Evolutionary conservation across 2,329 filamentous ascomycete species (phyloP).

Genomic region (Fusarium coffeatum): DNA sequence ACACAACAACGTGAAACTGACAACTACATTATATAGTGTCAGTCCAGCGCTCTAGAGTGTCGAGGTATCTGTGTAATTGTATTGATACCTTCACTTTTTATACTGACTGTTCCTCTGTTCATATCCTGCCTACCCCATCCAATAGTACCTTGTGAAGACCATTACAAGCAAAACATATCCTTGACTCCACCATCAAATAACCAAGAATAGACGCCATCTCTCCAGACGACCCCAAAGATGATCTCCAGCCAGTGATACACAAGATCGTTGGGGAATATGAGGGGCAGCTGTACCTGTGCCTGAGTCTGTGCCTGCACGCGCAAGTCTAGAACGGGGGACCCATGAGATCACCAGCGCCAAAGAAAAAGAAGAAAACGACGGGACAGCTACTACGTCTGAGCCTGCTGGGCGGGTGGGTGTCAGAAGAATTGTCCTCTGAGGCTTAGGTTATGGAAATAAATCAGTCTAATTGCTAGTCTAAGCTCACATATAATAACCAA

Average conservation of each 20-base stretch:
- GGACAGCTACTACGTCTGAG: constrained; percentile 12
- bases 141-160: background rate
- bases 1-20: background rate
- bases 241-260: constrained; percentile 32
- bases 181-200: background rate
- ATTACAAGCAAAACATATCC: constrained; percentile 1
- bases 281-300: constrained; percentile 17
- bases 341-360: constrained; percentile 31
- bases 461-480: background rate
- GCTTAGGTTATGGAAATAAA: background rate
- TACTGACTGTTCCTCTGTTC: background rate
- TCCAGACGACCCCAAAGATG: constrained; percentile 16
- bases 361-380: constrained; percentile 13
- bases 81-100: background rate
- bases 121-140: background rate
- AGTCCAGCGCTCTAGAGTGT: background rate
- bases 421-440: background rate
- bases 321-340: constrained; percentile 27
- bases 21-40: background rate
- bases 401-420: background rate
- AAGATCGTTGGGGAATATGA: constrained; percentile 32
- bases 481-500: background rate
- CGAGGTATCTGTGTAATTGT: background rate
- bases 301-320: constrained; percentile 15
- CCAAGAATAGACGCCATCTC: constrained; percentile 16